phyloP scores from a whole-genome alignment of 257 asterid genomes.

The Solanum pinnatisectum region DNA sequence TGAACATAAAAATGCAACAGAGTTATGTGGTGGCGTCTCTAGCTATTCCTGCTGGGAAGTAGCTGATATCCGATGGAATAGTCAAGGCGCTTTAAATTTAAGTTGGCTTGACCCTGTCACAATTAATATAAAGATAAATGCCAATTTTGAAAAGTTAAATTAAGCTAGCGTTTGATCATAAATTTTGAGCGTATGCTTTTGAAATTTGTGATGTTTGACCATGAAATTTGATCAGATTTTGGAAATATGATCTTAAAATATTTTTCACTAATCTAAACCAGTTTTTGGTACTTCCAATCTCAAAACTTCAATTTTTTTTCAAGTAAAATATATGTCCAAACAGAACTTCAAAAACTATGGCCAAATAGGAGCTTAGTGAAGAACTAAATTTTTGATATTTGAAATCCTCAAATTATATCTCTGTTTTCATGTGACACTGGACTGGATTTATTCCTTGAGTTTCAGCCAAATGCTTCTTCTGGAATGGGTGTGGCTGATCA shows the following conservation, averaged over 20 bases:
- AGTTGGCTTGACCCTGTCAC: no score
- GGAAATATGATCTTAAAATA: background rate
- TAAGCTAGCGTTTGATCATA: background rate
- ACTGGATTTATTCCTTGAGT: background rate
- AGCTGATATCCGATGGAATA: background rate
- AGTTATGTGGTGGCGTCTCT: no score
- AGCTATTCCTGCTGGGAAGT: background rate
- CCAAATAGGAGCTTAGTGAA: background rate
- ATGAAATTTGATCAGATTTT: background rate
- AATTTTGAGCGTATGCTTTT: background rate
- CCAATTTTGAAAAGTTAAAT: background rate
- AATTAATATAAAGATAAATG: background rate
- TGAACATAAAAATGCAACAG: background rate
- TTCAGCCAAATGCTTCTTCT: slow-evolving; percentile 47
- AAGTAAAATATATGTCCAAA: background rate
- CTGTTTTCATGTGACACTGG: background rate
- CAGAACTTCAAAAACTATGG: no score
- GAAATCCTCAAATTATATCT: background rate
- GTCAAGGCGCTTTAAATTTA: background rate
- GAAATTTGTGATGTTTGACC: background rate
- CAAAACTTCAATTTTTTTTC: background rate
- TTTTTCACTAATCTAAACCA: background rate
- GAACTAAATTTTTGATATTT: background rate
- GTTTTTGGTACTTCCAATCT: background rate
- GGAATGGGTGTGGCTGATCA: slow-evolving; percentile 56